Percentiles rank a stretch among this genome's conserved stretches.
Evolutionary conservation across 2,329 filamentous ascomycete species (phyloP).

Genomic region (Fusarium annulatum): DNA sequence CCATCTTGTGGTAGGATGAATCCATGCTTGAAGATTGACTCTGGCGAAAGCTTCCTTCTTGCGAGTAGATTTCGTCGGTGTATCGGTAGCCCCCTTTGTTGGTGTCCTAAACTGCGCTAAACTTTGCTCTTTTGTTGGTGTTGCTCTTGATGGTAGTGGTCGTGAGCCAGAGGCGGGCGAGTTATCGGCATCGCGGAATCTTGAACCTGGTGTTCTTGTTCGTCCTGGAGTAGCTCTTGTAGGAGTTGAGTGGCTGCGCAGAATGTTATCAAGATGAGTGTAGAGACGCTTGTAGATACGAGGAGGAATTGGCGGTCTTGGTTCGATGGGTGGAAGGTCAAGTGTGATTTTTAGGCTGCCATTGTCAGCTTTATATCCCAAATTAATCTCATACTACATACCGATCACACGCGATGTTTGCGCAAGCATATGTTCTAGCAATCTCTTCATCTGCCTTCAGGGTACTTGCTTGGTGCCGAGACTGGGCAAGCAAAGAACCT

Average conservation of each 20-base stretch:
- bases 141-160: constrained; percentile 54
- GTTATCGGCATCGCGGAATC: constrained; percentile 43
- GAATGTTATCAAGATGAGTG: constrained; percentile 78
- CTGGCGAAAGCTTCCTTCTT: constrained; percentile 43
- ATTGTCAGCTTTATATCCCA: background rate
- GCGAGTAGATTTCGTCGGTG: constrained; percentile 58
- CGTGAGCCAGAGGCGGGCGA: constrained; percentile 46
- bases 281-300: constrained; percentile 87
- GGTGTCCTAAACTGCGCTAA: constrained; percentile 57
- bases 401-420: constrained; percentile 90
- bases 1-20: constrained; percentile 74
- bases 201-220: constrained; percentile 50
- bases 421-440: constrained; percentile 84
- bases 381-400: constrained; percentile 47
- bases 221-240: constrained; percentile 45
- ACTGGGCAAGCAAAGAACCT: constrained; percentile 80
- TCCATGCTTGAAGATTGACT: constrained; percentile 69
- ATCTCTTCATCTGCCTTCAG: constrained; percentile 90
- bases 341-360: constrained; percentile 77
- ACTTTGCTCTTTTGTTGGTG: constrained; percentile 59
- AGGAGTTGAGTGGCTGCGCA: constrained; percentile 58
- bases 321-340: constrained; percentile 80
- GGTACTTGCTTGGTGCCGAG: constrained; percentile 78
- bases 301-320: constrained; percentile 81
- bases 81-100: constrained; percentile 44